phyloP scores from a whole-genome alignment of 2,329 filamentous ascomycete species.

The Stemphylium lycopersici region DNA sequence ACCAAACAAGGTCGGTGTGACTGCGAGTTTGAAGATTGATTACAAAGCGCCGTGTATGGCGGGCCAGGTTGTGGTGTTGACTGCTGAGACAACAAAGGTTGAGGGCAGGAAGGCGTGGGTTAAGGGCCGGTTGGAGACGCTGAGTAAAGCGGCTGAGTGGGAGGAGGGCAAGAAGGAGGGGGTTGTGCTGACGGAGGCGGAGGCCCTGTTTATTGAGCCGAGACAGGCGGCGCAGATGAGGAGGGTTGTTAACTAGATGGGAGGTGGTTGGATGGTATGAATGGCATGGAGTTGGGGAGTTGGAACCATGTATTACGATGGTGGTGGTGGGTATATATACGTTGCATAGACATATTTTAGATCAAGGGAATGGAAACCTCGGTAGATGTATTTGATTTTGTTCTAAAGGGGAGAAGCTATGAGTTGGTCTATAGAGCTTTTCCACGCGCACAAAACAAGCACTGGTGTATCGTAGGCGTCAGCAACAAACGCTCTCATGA shows the following conservation, averaged over 20 bases:
- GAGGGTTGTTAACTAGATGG: constrained; percentile 33
- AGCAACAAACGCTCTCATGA: too few species aligned
- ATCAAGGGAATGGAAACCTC: too few species aligned
- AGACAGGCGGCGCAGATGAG: constrained; percentile 68
- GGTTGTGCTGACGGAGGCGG: constrained; percentile 78
- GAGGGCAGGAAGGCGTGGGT: constrained; percentile 97
- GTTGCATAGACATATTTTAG: background rate
- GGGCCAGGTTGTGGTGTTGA: constrained; percentile 75
- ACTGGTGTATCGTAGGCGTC: too few species aligned
- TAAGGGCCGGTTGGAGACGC: constrained; percentile 80
- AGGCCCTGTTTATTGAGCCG: constrained; percentile 87
- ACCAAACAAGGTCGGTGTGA: constrained; percentile 84
- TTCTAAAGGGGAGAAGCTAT: too few species aligned
- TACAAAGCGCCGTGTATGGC: constrained; percentile 83
- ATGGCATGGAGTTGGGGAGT: background rate
- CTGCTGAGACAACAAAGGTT: constrained; percentile 79
- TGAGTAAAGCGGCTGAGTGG: constrained; percentile 60
- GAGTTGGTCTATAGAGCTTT: too few species aligned
- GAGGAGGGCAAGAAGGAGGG: constrained; percentile 62
- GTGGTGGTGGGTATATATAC: background rate
- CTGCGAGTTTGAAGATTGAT: constrained; percentile 80
- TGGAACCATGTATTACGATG: too few species aligned
- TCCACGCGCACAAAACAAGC: too few species aligned
- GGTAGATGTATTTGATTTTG: too few species aligned
- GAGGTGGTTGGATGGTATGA: background rate